Base-by-base conservation (phyloP, 257 asterid genomes). In the Eustoma russellianum region DNA sequence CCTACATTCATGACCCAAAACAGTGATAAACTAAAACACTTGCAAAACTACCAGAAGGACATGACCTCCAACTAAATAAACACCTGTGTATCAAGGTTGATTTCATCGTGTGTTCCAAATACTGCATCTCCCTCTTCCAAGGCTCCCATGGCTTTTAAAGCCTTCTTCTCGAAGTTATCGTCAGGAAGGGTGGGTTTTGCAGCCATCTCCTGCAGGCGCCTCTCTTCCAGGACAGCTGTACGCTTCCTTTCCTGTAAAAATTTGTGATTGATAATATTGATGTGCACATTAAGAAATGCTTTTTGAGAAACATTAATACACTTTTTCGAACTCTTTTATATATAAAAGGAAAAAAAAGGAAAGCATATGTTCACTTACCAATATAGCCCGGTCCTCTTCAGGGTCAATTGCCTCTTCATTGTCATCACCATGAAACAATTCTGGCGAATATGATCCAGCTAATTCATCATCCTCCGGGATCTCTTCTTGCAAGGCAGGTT, bases 331-430 rank as follows among this genome's bases (percentile, higher is more conserved):
- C 15, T 49, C 14, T 14, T 43, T 34, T 38, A 33, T 14, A 61
- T 14, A 17, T 17, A 24, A 24, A 24, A 24, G 3, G 3, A 0
- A 24, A 13, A 24, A 24, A 8, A 35, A 53, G 0, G 10, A 40
- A 48, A 47, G 46, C 24, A 38, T 40, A 5, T n/a, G 45, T 41
- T 17, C 63, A 65, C 6, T 68, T 85, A 85, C 93, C 88, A 90
- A 60, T 53, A 81, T 74, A 54, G 86, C 92, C 64, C 69, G 80
- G 79, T 90, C 98, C 67, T 76, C 96, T 59, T 83, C 96, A 70
- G 96, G 96, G 74, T 90, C 94, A 72, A 91, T 62, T 51, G 90
- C 95, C 58, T 87, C 94, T 74, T 85, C 98, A 72, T 79, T 76
- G 45, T 84, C 97, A 65, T 86, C 95, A 41, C 66, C 94, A 33